phyloP scores from a whole-genome alignment of 352 stramenopile species.

The Thalassiosira pacifica region DNA sequence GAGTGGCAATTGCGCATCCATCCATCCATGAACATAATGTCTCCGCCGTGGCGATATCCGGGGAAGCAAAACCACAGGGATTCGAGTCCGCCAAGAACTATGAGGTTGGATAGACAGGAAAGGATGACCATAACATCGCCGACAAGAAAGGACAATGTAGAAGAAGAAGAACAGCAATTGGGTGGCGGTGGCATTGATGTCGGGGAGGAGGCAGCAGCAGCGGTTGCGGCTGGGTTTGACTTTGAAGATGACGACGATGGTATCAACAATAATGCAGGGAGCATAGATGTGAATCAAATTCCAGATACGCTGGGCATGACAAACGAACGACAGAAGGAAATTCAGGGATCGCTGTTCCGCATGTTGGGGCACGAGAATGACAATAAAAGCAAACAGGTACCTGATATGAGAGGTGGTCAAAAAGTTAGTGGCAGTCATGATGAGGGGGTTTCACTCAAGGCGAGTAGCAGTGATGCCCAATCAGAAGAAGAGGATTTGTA shows the following conservation, averaged over 20 bases:
- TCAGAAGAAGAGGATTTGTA: no score
- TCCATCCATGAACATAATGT: slow-evolving; percentile 53
- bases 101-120: background rate
- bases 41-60: slow-evolving; percentile 57
- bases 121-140: slow-evolving; percentile 40
- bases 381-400: no score
- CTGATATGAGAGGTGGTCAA: no score
- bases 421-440: no score
- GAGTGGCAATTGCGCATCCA: slow-evolving; percentile 59
- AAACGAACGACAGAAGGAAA: slow-evolving; percentile 56
- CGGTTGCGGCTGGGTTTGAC: slow-evolving; percentile 36
- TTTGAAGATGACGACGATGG: slow-evolving; percentile 43
- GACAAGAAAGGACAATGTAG: slow-evolving; percentile 35
- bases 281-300: slow-evolving; percentile 32
- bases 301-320: slow-evolving; percentile 61
- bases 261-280: background rate
- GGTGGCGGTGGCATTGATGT: slow-evolving; percentile 35
- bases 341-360: slow-evolving; percentile 55
- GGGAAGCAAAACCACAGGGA: slow-evolving; percentile 18
- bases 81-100: background rate
- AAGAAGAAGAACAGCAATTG: slow-evolving; percentile 16
- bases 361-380: slow-evolving; percentile 62
- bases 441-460: no score
- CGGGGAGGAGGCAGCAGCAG: slow-evolving; percentile 39
- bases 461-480: no score